Base-by-base conservation (phyloP, 352 stramenopile species). In the Phytopythium kandeliae region DNA sequence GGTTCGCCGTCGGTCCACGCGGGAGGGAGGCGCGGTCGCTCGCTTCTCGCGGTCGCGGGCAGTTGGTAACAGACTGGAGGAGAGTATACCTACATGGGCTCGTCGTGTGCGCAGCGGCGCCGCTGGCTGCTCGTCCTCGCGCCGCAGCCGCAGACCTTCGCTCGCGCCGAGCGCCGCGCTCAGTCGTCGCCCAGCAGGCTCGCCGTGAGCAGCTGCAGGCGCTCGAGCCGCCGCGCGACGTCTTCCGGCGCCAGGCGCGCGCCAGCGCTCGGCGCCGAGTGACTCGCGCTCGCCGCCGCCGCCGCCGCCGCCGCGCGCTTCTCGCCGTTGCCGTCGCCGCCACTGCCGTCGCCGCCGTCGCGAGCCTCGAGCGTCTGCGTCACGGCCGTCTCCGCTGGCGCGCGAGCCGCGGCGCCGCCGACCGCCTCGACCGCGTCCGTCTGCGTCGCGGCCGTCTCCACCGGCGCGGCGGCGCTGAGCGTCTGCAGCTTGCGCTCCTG, bases 201-300 rank as follows among this genome's bases (percentile, higher is more conserved):
- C 26, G 75, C 71, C 2, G 72, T 85, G 31, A 89, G 60, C 4
- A 60, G 74, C 37, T 89, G 72, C 52, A 89, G 49, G 26, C 81
- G 67, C 35, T 71, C 57, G 34, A 89, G 48, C 0, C 74, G 68
- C 46, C 56, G 35, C 48, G 54, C 65, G 26, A 82, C 58, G 37
- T 73, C 65, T 24, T 67, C 40, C 17, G 60, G 41, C 19, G 63
- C 57, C 34, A 66, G 31, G 47, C 58, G 34, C 45, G 42, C 17
- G 48, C 47, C 25, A 54, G 28, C 4, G 4, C 28, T 4, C 28
- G 28, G 28, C 28, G 9, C 9, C 4, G 28, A 47, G 43, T 55
- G 6, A n/a, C n/a, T n/a, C n/a, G n/a, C n/a, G n/a, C n/a, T n/a
- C 35, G 49, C 7, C 28, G 11, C 28, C 13, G 24, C 42, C 31